Percentiles rank a stretch among this genome's conserved stretches.
Conservation (phyloP, 306 rosid species). For the Neltuma alba region DNA sequence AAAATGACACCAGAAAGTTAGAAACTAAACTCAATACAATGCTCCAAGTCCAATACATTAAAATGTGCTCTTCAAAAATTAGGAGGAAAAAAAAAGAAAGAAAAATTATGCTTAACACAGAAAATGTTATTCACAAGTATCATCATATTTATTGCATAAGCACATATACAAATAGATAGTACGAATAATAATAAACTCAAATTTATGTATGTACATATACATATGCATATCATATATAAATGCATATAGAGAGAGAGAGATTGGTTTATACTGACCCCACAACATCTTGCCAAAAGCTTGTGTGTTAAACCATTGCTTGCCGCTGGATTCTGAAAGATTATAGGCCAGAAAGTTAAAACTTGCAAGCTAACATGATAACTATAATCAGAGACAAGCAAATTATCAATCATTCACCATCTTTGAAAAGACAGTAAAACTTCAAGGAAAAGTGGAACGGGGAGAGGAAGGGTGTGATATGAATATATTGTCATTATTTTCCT, state of each 20-base stretch:
- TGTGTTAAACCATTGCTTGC: constrained; percentile 72
- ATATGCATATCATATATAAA: neutral
- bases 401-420: neutral
- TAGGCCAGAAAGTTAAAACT: constrained; percentile 33
- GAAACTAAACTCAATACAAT: neutral
- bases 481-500: neutral
- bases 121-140: neutral
- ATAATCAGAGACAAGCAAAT: constrained; percentile 2
- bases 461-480: neutral
- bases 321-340: constrained; percentile 60
- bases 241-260: neutral
- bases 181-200: constrained; percentile 13
- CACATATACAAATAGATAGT: neutral
- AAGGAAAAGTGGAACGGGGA: neutral
- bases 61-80: neutral
- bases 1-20: neutral
- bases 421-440: neutral
- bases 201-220: neutral
- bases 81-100: no score
- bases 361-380: constrained; percentile 17
- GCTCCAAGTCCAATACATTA: neutral
- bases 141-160: neutral
- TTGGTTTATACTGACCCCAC: constrained; percentile 65
- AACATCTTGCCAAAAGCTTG: constrained; percentile 70
- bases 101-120: neutral